Evolutionary conservation across 2,329 filamentous ascomycete species (phyloP).

Genomic region (Penicillium frequentans): DNA sequence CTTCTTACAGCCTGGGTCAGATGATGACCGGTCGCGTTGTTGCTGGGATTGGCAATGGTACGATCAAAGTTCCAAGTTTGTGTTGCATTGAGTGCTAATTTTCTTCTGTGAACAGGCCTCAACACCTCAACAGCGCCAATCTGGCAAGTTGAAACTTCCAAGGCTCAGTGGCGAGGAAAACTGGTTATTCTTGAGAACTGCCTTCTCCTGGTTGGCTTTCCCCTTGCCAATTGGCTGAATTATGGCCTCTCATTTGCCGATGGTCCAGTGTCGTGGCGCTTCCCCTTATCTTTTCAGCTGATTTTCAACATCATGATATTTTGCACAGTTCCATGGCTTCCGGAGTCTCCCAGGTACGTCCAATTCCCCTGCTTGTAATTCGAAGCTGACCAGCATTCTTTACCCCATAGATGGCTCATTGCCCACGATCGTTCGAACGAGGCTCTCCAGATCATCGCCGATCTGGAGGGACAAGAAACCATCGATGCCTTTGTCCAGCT

Average conservation of each 20-base stretch:
- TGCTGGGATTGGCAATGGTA: conserved; percentile 51
- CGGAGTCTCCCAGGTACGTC: conserved; percentile 30
- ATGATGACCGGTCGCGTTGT: conserved; percentile 53
- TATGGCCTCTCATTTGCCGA: conserved; percentile 43
- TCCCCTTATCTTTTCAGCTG: conserved; percentile 34
- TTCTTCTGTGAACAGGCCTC: conserved; percentile 33
- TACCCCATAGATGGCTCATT: conserved; percentile 18
- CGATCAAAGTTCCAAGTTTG: too few species aligned
- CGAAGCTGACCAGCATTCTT: conserved; percentile 15
- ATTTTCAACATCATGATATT: conserved; percentile 29
- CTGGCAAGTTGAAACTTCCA: conserved; percentile 53
- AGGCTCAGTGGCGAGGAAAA: conserved; percentile 31
- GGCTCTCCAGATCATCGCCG: conserved; percentile 47
- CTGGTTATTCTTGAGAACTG: conserved; percentile 33
- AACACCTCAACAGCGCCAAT: conserved; percentile 52
- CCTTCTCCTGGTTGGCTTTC: conserved; percentile 37
- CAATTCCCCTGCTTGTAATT: conserved; percentile 16
- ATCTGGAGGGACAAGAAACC: conserved; percentile 19
- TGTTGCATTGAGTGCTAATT: background rate
- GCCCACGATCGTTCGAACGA: conserved; percentile 26
- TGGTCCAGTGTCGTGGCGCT: conserved; percentile 32
- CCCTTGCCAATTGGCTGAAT: conserved; percentile 45
- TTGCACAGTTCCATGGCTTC: conserved; percentile 34
- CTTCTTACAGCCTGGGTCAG: conserved; percentile 44
- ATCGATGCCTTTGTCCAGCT: conserved; percentile 46